A percentile compares a stretch with the other conserved stretches of the same genome.
phyloP scores from a whole-genome alignment of 306 rosid species.

The Cicer cuneatum region DNA sequence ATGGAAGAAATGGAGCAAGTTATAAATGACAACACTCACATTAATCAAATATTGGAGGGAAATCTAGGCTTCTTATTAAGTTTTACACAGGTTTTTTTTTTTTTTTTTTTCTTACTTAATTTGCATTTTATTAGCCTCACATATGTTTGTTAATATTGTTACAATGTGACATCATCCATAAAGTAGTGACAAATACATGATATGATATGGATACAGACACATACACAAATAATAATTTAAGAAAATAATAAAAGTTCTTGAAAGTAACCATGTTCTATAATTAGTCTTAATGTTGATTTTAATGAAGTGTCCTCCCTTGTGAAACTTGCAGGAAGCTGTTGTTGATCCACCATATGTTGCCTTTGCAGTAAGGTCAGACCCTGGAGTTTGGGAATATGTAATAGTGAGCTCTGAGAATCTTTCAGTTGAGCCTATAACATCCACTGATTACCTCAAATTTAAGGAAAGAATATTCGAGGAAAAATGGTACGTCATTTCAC shows the following conservation, averaged over 20 bases:
- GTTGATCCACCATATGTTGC: constrained; percentile 81
- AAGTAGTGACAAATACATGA: too few species aligned
- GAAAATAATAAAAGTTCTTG: too few species aligned
- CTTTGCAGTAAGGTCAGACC: constrained; percentile 75
- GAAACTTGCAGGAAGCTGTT: constrained; percentile 73
- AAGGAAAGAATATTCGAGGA: constrained; percentile 70
- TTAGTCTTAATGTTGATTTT: neutral
- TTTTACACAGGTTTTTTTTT: constrained; percentile 88
- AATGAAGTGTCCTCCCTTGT: neutral
- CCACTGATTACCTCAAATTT: constrained; percentile 67
- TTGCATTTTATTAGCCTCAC: neutral
- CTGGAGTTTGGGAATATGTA: constrained; percentile 85
- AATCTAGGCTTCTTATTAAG: constrained; percentile 66
- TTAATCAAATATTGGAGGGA: constrained; percentile 67
- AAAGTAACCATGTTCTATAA: too few species aligned
- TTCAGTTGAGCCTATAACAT: constrained; percentile 64
- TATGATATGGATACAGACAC: too few species aligned
- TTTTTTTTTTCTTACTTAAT: neutral
- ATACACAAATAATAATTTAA: too few species aligned
- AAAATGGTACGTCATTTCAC: constrained; percentile 59
- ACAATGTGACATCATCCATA: constrained; percentile 3
- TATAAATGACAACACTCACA: constrained; percentile 65
- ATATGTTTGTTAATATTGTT: neutral
- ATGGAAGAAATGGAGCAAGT: constrained; percentile 78
- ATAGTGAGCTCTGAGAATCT: constrained; percentile 71